These are phyloP conservation scores for Hippophae tibetana DNA, from an alignment of 306 rosid genomes.

Conservation along the genomic window DNA sequence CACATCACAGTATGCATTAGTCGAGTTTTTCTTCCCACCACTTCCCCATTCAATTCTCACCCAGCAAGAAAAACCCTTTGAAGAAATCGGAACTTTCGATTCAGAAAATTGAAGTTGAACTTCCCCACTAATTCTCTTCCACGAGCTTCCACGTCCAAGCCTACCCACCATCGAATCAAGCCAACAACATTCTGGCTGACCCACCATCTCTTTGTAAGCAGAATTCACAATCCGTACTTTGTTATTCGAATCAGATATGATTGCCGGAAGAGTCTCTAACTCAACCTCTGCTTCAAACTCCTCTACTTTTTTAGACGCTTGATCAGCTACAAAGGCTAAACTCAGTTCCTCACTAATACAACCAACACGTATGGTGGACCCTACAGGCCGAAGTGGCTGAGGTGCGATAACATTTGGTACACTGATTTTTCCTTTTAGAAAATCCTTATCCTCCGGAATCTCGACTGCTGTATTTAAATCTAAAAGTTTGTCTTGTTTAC, in stretches of 20 bases:
- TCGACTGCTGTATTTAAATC: conserved; percentile 38
- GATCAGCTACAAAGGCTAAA: neutral
- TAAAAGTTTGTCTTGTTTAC: conserved; percentile 18
- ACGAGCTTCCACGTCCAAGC: conserved; percentile 15
- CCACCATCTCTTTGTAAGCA: conserved; percentile 80
- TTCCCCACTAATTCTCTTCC: conserved; percentile 78
- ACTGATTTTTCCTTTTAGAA: conserved; percentile 18
- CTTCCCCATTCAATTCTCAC: conserved; percentile 77
- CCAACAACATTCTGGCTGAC: conserved; percentile 87
- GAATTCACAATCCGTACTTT: conserved; percentile 69
- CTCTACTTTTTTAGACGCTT: conserved; percentile 31
- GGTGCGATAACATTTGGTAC: conserved; percentile 50
- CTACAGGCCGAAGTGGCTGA: conserved; percentile 67
- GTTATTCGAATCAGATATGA: conserved; percentile 76
- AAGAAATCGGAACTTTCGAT: conserved; percentile 35
- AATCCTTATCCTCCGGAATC: conserved; percentile 65
- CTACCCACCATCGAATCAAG: conserved; percentile 46
- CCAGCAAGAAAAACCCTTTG: conserved; percentile 85
- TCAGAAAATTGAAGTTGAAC: conserved; percentile 45
- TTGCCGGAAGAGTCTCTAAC: conserved; percentile 53
- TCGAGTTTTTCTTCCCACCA: conserved; percentile 27
- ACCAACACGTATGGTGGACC: conserved; percentile 62
- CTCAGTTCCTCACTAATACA: conserved; percentile 35
- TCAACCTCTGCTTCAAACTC: conserved; percentile 64
- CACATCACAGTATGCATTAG: conserved; percentile 71